Base-by-base conservation (phyloP, 2,329 filamentous ascomycete genomes). In the Coccinonectria pachysandricola region DNA sequence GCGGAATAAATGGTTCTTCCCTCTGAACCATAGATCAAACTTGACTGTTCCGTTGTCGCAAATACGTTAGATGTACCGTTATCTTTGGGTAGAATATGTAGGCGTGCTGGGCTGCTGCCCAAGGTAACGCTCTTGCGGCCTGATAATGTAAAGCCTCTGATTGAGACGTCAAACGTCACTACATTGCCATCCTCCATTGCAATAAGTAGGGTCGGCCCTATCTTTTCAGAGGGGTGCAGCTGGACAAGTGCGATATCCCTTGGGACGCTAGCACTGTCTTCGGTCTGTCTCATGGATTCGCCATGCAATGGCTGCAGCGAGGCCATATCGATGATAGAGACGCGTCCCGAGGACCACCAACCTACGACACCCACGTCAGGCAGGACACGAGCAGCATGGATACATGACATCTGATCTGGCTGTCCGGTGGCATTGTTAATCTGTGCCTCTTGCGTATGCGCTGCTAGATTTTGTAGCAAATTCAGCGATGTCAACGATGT, bases 161-260 rank as follows among this genome's bases (percentile, higher is more conserved):
- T 54, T 16, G 82, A 71, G 18, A 94, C 68, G 16, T 75, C 71
- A 48, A 87, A 96, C 0, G 81, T 91, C 26, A 93, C 69, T 1
- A 98, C 81, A 35, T 81, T 84, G 4, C 91, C 91, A 53, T 96
- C 88, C 24, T 92, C 85, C 70, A 95, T 81, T 8, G 88, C 82
- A 16, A 94, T 70, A 35, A 98, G 81, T 0, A 98, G 64, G 0
- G 82, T 94, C 1, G 85, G 79, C 0, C 70, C 71, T 6, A 60
- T 56, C 7, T 53, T 30, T 6, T 56, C 43, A 6, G 66, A 63
- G 9, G 78, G 76, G 22, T 95, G 69, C 4, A 96, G 68, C 35
- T 87, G 77, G 5, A 83, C 79, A 6, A 96, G 67, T 0, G 78
- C 72, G 15, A 96, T 68, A 26, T 86, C 85, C 36, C 88, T 71